A percentile compares a stretch with the other conserved stretches of the same genome.
Evolutionary conservation across 1,284 basidiomycete genomes (phyloP).

Genomic region (Ustilago shanxiensis): DNA sequence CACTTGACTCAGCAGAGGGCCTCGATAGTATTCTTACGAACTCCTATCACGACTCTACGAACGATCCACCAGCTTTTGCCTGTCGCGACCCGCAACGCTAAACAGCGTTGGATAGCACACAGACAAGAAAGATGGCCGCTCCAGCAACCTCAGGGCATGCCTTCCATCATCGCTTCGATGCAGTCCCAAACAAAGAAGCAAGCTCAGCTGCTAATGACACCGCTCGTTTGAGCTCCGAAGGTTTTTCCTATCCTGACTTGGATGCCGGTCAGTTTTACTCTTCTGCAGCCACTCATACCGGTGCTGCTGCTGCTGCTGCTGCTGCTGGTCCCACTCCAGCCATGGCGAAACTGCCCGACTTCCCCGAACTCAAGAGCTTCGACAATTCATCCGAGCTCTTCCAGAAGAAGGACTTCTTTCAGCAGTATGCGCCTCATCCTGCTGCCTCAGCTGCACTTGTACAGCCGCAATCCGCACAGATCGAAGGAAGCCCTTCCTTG

Average conservation of each 20-base stretch:
- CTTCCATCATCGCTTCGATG: conserved; percentile 50
- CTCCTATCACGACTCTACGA: background rate
- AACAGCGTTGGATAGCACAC: background rate
- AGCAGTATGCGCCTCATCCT: conserved; percentile 39
- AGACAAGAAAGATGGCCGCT: conserved; percentile 42
- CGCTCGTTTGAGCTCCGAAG: conserved; percentile 18
- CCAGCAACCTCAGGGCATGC: conserved; percentile 37
- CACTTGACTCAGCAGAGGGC: background rate
- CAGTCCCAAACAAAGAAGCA: conserved; percentile 17
- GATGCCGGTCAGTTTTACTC: conserved; percentile 48
- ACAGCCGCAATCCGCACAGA: conserved; percentile 45
- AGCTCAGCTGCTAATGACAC: background rate
- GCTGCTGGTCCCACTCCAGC: conserved; percentile 11
- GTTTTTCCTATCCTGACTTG: conserved; percentile 43
- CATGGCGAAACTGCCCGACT: conserved; percentile 29
- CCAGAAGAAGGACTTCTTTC: conserved; percentile 36
- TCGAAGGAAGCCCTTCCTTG: conserved; percentile 24
- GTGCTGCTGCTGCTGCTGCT: conserved; percentile 7
- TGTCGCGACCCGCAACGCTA: background rate
- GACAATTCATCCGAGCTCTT: conserved; percentile 32
- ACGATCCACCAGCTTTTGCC: background rate
- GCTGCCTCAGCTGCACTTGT: conserved; percentile 31
- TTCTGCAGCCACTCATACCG: conserved; percentile 26
- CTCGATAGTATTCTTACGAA: background rate
- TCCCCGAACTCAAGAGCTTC: conserved; percentile 46